phyloP scores from a whole-genome alignment of 1,284 basidiomycete species.

The Laetiporus sulphureus region DNA sequence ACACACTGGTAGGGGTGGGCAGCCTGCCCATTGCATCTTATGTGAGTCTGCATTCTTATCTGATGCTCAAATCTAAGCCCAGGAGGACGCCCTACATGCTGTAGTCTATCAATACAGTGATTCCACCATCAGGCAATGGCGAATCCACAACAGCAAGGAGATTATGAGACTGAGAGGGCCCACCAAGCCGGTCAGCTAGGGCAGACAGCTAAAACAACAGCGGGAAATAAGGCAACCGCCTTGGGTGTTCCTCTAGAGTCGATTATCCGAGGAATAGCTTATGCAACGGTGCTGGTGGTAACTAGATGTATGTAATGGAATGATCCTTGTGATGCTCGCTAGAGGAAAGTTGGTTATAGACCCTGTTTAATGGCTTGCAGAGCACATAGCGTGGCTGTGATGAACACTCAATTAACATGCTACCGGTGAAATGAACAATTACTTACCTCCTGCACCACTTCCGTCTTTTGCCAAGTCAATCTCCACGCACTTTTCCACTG shows the following conservation, averaged over 20 bases:
- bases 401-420: no score
- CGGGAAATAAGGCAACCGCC: no score
- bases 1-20: no score
- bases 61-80: not conserved
- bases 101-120: slow-evolving; percentile 55
- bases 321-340: no score
- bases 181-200: slow-evolving; percentile 50
- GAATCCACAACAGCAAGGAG: slow-evolving; percentile 46
- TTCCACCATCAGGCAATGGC: slow-evolving; percentile 37
- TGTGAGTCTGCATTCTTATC: not conserved
- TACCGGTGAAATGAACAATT: not conserved
- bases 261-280: no score
- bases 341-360: no score
- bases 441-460: slow-evolving; percentile 90
- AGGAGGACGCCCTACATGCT: not conserved
- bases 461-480: slow-evolving; percentile 96
- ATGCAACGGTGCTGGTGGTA: no score
- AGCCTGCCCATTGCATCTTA: no score
- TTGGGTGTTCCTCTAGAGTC: no score
- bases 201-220: slow-evolving; percentile 54
- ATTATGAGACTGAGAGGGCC: slow-evolving; percentile 43
- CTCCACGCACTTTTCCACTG: slow-evolving; percentile 72
- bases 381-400: slow-evolving; percentile 68
- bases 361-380: slow-evolving; percentile 56
- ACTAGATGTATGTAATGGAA: no score